phyloP scores from a whole-genome alignment of 306 rosid genomes.

The Urtica urens region DNA sequence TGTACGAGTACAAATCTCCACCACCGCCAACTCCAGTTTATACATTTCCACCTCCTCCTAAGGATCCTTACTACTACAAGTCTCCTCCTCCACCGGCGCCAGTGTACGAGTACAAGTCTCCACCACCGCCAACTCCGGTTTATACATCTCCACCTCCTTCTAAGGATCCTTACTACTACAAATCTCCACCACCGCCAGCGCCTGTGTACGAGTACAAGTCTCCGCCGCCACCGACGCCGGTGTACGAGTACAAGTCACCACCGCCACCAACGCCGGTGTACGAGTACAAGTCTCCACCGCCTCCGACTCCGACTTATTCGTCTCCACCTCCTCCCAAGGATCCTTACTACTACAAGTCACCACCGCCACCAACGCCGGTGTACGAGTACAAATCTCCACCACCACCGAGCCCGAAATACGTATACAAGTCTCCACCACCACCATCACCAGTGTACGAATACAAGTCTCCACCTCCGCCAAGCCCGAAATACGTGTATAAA shows the following conservation, averaged over 20 bases:
- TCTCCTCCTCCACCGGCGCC: conserved; percentile 40
- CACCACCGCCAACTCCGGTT: conserved; percentile 30
- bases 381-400: conserved; percentile 11
- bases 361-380: conserved; percentile 4
- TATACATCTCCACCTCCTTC: conserved; percentile 29
- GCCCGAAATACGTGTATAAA: background rate
- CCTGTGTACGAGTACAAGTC: conserved; percentile 7
- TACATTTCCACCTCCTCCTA: conserved; percentile 15
- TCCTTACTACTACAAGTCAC: conserved; percentile 12
- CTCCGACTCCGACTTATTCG: background rate
- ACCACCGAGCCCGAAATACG: conserved; percentile 3
- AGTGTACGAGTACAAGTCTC: conserved; percentile 32
- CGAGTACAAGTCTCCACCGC: conserved; percentile 13
- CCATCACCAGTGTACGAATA: conserved; percentile 4
- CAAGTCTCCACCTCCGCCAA: conserved; percentile 11
- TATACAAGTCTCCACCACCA: conserved; percentile 22
- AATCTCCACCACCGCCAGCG: conserved; percentile 26
- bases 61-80: conserved; percentile 26
- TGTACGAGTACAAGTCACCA: conserved; percentile 19
- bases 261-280: conserved; percentile 28
- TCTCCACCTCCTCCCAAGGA: conserved; percentile 23
- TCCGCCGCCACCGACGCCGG: conserved; percentile 16
- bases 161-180: conserved; percentile 3
- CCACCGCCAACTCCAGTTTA: conserved; percentile 38
- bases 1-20: conserved; percentile 22